Percentiles rank a stretch among this genome's conserved stretches.
phyloP scores from a whole-genome alignment of 345 rosid species.

The Citrus inodora region DNA sequence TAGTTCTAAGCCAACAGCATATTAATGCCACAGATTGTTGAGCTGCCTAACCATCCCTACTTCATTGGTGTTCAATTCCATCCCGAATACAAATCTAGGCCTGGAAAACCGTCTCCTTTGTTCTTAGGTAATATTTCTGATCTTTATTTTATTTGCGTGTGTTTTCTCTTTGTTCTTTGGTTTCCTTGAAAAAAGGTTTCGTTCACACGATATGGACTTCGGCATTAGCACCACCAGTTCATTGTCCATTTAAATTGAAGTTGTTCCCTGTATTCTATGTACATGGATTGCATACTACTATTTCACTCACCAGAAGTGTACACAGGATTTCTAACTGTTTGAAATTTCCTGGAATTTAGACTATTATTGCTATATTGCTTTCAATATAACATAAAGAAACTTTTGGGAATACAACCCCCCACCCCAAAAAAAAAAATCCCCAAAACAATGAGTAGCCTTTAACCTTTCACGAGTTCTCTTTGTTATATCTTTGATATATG shows the following conservation, averaged over 20 bases:
- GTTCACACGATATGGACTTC: neutral
- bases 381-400: no score
- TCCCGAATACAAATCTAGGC: slow-evolving; percentile 95
- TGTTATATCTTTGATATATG: neutral
- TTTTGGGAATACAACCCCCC: no score
- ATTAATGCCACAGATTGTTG: slow-evolving; percentile 50
- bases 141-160: neutral
- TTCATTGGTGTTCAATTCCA: slow-evolving; percentile 88
- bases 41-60: slow-evolving; percentile 68
- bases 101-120: slow-evolving; percentile 84
- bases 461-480: neutral
- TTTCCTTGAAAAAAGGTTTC: neutral
- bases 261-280: neutral
- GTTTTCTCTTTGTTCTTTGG: neutral
- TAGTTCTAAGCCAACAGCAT: slow-evolving; percentile 6
- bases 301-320: neutral
- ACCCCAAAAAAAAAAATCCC: no score
- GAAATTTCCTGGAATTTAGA: no score
- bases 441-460: no score
- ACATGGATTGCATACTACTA: neutral
- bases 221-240: neutral
- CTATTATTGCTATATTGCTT: no score
- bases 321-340: neutral
- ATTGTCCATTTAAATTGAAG: neutral
- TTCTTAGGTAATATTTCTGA: slow-evolving; percentile 61